Conservation (phyloP, 2,329 filamentous ascomycete species). For the Didymella segeticola region DNA sequence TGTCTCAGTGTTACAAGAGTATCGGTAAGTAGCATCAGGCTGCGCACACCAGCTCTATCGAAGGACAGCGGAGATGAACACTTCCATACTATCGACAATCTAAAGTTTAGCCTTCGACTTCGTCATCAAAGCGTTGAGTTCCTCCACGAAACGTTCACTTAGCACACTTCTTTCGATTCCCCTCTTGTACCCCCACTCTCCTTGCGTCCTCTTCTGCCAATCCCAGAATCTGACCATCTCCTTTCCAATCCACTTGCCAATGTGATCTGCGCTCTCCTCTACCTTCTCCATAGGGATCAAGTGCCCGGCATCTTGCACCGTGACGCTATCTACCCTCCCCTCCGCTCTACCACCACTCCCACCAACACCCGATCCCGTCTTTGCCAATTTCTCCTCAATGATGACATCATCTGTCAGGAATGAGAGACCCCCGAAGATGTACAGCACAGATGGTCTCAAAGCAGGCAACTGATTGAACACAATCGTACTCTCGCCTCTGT, state of each 20-base stretch:
- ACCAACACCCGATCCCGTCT: constrained; percentile 70
- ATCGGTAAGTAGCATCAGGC: no score
- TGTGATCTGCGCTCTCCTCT: constrained; percentile 65
- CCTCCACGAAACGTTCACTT: constrained; percentile 37
- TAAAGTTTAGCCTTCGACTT: constrained; percentile 35
- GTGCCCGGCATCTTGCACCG: constrained; percentile 73
- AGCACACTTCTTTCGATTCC: constrained; percentile 41
- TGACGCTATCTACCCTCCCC: constrained; percentile 71
- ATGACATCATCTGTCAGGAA: constrained; percentile 60
- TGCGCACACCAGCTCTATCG: no score
- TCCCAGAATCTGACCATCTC: constrained; percentile 48
- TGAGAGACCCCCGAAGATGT: constrained; percentile 59
- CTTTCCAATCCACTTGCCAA: constrained; percentile 49
- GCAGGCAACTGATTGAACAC: constrained; percentile 64
- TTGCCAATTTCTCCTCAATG: constrained; percentile 64
- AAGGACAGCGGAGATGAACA: no score
- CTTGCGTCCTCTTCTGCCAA: constrained; percentile 39
- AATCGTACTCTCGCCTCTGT: constrained; percentile 68
- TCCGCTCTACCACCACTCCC: constrained; percentile 70
- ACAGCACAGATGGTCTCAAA: constrained; percentile 56
- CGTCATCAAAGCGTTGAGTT: constrained; percentile 29
- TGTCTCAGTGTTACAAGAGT: no score
- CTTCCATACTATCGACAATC: no score
- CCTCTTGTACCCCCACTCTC: constrained; percentile 40
- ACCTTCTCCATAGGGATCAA: constrained; percentile 84